Base-by-base conservation (phyloP, 768 basidiomycete species). In the Amyloporia xantha region DNA sequence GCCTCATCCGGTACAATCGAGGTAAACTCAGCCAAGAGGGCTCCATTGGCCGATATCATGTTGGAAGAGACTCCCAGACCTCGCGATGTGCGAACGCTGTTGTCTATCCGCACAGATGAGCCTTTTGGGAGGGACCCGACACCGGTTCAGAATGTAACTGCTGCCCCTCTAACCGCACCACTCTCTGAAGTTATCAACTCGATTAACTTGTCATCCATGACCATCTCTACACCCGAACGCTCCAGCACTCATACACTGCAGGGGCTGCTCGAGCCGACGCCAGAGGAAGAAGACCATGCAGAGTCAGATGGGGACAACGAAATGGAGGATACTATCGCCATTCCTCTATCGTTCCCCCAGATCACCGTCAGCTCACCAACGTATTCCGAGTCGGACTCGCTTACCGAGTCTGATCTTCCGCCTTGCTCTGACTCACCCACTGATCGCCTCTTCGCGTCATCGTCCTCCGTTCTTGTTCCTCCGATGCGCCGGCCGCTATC, bases 141-240 rank as follows among this genome's bases (percentile, higher is more conserved):
- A 4, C 30, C 50, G n/a, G 13, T 53, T 15, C 50, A 42, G 9
- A 41, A 23, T 7, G 37, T 49, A 19, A 47, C 53, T 1, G 47
- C 44, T 15, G 57, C 54, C 9, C 61, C 64, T 1, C 26, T 48
- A 10, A 55, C 54, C 20, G 57, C 62, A 7, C 64, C 66, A 4
- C 53, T 67, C 11, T 56, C 63, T 17, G 57, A 60, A 40, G 57
- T 64, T n/a, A 59, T 62, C 48, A 67, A 62, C 53, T 58, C 62
- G 0, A 62, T 61, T 36, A 64, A 65, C 44, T 42, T 60, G 35
- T 43, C 59, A 15, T 47, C 52, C 5, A 23, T 53, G 39, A 12
- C 48, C 33, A 24, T 58, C 3, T 48, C 54, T 12, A 50, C 44
- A 9, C 24, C 49, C 2, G 40, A 35, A 21, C 35, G 24, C 12